Conservation (phyloP, 2,329 filamentous ascomycete species). For the Leptographium lundbergii region DNA sequence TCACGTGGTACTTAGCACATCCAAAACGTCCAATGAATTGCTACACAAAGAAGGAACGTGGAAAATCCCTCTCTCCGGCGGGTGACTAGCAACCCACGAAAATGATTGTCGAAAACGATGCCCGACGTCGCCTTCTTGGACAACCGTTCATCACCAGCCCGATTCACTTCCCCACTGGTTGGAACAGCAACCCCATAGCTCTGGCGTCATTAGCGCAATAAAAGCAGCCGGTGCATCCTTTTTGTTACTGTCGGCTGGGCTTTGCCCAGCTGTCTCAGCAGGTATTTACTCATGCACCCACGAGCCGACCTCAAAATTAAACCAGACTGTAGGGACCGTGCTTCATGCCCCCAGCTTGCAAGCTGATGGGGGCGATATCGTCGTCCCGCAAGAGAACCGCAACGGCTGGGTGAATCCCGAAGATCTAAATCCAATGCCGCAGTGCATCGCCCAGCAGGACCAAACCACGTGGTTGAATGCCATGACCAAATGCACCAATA, state of each 20-base stretch:
- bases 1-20: too few relatives aligned
- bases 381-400: background rate
- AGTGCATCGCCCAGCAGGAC: slow-evolving; percentile 2
- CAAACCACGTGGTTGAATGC: background rate
- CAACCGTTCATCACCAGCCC: too few relatives aligned
- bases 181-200: too few relatives aligned
- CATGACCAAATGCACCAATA: background rate
- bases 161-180: too few relatives aligned
- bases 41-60: too few relatives aligned
- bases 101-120: too few relatives aligned
- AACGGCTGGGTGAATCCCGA: slow-evolving; percentile 1
- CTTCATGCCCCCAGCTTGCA: background rate
- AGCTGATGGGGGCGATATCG: background rate
- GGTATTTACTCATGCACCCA: background rate
- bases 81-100: too few relatives aligned
- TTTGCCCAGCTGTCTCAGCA: background rate
- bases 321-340: background rate
- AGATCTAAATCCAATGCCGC: background rate
- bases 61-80: too few relatives aligned
- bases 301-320: too few relatives aligned
- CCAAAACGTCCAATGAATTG: too few relatives aligned
- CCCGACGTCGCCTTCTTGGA: too few relatives aligned
- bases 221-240: background rate
- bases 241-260: background rate
- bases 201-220: background rate